phyloP scores from a whole-genome alignment of 495 filamentous ascomycete genomes.

The Xylaria venustula region DNA sequence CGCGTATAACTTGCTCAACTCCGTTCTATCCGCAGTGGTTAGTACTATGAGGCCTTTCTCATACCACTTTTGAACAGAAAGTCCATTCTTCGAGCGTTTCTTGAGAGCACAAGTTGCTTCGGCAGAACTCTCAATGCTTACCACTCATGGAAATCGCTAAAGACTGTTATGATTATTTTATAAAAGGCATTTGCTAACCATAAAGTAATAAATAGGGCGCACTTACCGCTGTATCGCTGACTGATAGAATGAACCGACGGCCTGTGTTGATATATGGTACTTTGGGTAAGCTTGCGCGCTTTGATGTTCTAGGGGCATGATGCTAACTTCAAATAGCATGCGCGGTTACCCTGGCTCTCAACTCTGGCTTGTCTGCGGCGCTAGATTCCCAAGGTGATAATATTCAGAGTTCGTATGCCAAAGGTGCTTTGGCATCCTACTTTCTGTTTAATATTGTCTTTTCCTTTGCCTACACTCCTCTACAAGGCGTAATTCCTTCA shows the following conservation, averaged over 20 bases:
- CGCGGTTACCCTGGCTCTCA: slow-evolving; percentile 48
- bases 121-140: no score
- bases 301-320: not conserved
- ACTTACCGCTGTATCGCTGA: slow-evolving; percentile 38
- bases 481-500: slow-evolving; percentile 59
- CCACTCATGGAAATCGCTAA: no score
- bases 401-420: slow-evolving; percentile 37
- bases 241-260: slow-evolving; percentile 46
- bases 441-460: slow-evolving; percentile 63
- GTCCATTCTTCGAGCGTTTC: no score
- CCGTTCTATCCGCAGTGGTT: slow-evolving; percentile 38
- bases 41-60: not conserved
- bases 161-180: not conserved
- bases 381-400: slow-evolving; percentile 39
- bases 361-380: slow-evolving; percentile 43
- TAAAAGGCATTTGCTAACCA: not conserved
- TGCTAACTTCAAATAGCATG: slow-evolving; percentile 33
- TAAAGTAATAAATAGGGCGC: slow-evolving; percentile 25
- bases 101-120: no score
- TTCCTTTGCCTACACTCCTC: slow-evolving; percentile 59
- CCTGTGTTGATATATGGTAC: slow-evolving; percentile 44
- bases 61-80: not conserved
- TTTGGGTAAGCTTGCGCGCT: slow-evolving; percentile 20
- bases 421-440: slow-evolving; percentile 46
- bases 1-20: slow-evolving; percentile 47